phyloP scores from a whole-genome alignment of 768 basidiomycete genomes.

The Glaciozyma antarctica region DNA sequence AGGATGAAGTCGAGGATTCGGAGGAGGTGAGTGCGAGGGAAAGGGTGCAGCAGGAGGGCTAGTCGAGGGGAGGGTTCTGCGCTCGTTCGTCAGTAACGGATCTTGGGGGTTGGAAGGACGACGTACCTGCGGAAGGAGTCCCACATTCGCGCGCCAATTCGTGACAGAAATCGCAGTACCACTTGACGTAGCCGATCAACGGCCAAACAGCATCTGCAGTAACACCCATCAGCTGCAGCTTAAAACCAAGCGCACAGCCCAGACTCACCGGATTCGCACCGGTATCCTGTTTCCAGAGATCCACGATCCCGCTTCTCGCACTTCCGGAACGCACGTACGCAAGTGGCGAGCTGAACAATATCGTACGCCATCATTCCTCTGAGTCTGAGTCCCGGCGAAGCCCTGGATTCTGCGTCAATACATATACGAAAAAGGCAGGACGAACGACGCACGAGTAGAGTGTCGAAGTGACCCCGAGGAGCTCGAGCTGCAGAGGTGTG shows the following conservation, averaged over 20 bases:
- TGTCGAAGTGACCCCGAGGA: not conserved
- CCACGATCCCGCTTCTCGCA: constrained; percentile 1
- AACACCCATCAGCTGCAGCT: not conserved
- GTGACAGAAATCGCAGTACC: constrained; percentile 1
- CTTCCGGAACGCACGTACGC: not conserved
- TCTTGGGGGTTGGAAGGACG: not conserved
- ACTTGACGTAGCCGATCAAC: not conserved
- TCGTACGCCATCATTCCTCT: not conserved
- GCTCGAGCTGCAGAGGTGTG: constrained; percentile 1
- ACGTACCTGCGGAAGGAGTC: not conserved
- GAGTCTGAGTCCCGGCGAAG: not conserved
- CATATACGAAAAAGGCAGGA: not conserved
- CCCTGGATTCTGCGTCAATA: not conserved
- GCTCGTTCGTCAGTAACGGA: too few relatives aligned
- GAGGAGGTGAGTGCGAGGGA: not conserved
- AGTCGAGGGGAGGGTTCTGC: not conserved
- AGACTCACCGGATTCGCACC: not conserved
- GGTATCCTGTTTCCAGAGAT: not conserved
- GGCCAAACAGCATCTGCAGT: constrained; percentile 14
- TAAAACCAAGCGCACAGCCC: not conserved
- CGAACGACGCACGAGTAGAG: constrained; percentile 6
- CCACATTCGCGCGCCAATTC: not conserved
- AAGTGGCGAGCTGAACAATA: not conserved
- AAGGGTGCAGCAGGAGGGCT: constrained; percentile 7
- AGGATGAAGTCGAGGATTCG: not conserved